Percentiles rank a stretch among this genome's conserved stretches.
Conservation (phyloP, 1,284 basidiomycete species). For the Ustilago esculenta region DNA sequence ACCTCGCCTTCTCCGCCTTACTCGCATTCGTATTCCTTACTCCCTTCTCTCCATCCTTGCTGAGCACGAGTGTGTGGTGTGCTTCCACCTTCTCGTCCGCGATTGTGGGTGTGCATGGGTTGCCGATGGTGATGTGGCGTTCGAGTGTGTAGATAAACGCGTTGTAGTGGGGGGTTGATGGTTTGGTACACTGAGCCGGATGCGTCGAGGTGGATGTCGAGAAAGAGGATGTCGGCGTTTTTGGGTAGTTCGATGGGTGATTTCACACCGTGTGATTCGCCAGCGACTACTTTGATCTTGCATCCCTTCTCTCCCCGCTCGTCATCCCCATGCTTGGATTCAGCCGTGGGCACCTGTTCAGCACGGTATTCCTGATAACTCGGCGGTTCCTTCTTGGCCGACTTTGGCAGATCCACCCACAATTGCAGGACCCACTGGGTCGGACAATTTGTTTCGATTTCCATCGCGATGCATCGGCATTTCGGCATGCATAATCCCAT, state of each 20-base stretch:
- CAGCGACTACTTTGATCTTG: slow-evolving; percentile 83
- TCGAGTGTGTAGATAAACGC: slow-evolving; percentile 67
- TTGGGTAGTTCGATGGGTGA: slow-evolving; percentile 84
- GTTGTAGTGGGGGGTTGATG: slow-evolving; percentile 73
- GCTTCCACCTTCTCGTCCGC: slow-evolving; percentile 69
- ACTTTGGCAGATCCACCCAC: slow-evolving; percentile 90
- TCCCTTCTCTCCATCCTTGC: slow-evolving; percentile 72
- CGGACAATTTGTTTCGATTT: slow-evolving; percentile 70
- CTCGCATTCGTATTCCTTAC: slow-evolving; percentile 71
- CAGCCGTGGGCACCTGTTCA: slow-evolving; percentile 65
- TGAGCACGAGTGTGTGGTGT: slow-evolving; percentile 78
- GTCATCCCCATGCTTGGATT: slow-evolving; percentile 79
- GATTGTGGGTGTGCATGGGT: slow-evolving; percentile 29
- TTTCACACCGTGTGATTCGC: slow-evolving; percentile 83
- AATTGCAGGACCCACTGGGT: slow-evolving; percentile 84
- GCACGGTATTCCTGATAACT: slow-evolving; percentile 71
- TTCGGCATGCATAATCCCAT: slow-evolving; percentile 68
- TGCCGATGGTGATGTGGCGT: slow-evolving; percentile 71
- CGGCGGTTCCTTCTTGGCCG: slow-evolving; percentile 80
- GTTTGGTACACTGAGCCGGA: slow-evolving; percentile 81
- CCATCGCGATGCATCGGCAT: slow-evolving; percentile 84
- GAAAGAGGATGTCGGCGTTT: slow-evolving; percentile 87
- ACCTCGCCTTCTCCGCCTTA: slow-evolving; percentile 22
- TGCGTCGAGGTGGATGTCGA: slow-evolving; percentile 79
- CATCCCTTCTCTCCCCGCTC: slow-evolving; percentile 75